Evolutionary conservation across 2,329 filamentous ascomycete genomes (phyloP).

Genomic region (Aspergillus quadricinctus): DNA sequence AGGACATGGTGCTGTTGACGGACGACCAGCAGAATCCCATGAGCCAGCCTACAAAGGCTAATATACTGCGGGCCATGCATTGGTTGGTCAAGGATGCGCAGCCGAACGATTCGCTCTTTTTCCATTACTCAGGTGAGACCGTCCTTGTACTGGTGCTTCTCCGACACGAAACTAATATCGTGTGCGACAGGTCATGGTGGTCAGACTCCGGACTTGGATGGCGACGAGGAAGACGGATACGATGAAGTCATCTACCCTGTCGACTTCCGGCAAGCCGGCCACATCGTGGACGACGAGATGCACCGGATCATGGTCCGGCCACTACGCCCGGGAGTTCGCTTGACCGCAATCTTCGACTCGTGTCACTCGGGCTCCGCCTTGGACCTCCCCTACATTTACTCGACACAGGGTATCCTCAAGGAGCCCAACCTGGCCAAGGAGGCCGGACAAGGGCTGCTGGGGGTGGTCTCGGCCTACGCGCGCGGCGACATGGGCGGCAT

Average conservation of each 20-base stretch:
- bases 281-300: conserved; percentile 76
- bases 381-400: conserved; percentile 65
- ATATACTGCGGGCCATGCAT: conserved; percentile 93
- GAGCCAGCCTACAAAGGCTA: conserved; percentile 94
- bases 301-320: conserved; percentile 72
- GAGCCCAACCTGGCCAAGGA: conserved; percentile 66
- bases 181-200: conserved; percentile 61
- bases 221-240: conserved; percentile 72
- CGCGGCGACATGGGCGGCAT: conserved; percentile 80
- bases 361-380: conserved; percentile 65
- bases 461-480: conserved; percentile 71
- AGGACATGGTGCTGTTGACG: conserved; percentile 95
- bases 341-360: conserved; percentile 66
- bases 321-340: conserved; percentile 74
- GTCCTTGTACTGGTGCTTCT: conserved; percentile 8
- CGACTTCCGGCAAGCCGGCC: conserved; percentile 64
- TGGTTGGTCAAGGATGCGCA: conserved; percentile 93
- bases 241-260: conserved; percentile 78
- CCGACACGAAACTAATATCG: neutral
- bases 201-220: conserved; percentile 67
- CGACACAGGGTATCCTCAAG: conserved; percentile 63
- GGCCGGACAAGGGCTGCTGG: conserved; percentile 60
- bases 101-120: conserved; percentile 92
- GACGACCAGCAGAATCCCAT: conserved; percentile 97
- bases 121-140: conserved; percentile 82